These are phyloP conservation scores for Acacia melanoxylon DNA, from an alignment of 306 rosid genomes.

Conservation along the genomic window DNA sequence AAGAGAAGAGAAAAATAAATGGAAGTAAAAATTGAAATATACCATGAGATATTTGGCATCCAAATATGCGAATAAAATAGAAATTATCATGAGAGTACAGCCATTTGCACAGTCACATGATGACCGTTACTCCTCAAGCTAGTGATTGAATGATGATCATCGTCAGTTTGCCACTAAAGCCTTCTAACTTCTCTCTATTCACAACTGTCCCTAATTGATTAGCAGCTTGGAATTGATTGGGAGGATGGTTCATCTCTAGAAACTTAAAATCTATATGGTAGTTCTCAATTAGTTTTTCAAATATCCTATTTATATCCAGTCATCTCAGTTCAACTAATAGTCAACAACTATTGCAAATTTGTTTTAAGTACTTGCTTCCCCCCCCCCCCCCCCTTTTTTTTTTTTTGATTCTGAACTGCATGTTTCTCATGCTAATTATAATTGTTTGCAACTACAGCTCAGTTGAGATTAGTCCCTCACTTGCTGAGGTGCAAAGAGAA, in stretches of 20 bases:
- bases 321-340: slow-evolving; percentile 4
- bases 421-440: slow-evolving; percentile 12
- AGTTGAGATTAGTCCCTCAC: slow-evolving; percentile 92
- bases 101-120: neutral
- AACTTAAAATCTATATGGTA: neutral
- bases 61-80: neutral
- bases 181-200: neutral
- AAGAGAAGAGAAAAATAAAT: neutral
- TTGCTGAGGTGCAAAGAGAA: slow-evolving; percentile 84
- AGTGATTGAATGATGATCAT: neutral
- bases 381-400: neutral
- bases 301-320: slow-evolving; percentile 16
- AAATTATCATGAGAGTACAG: neutral
- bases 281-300: slow-evolving; percentile 10
- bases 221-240: neutral
- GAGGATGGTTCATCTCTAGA: neutral
- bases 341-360: slow-evolving; percentile 15
- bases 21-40: neutral
- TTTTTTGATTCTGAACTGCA: neutral
- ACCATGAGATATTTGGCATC: neutral
- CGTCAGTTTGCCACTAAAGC: neutral
- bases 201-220: neutral
- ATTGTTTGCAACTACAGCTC: slow-evolving; percentile 61
- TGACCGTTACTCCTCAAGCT: neutral
- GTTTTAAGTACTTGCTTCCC: neutral